Evolutionary conservation across 2,329 filamentous ascomycete species (phyloP), one percentile per base, ranked within the genome.

Genomic region (Diaporthe citri): DNA sequence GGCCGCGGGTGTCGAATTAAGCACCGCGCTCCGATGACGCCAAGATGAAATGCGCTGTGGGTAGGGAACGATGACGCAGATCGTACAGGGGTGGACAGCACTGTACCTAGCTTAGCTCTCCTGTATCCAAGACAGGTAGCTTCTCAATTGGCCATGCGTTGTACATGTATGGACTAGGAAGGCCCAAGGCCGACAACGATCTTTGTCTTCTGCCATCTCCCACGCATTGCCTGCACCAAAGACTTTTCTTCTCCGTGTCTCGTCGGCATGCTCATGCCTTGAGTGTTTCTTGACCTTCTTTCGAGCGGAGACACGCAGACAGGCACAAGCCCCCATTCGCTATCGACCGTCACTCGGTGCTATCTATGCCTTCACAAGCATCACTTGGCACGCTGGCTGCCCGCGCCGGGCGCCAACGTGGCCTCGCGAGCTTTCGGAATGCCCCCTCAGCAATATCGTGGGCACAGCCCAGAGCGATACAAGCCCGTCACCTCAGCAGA

Each of bases 351-450:
- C 55, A 72, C 67, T 12, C 56, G 34, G 72, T 52, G 25, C 4
- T 46, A 20, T 64, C 41, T 17, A 77, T 77, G 76, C 74, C 76
- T 25, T 76, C 76, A 57, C 74, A 75, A 70, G 74, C 66, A 25
- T 74, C 71, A 34, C 55, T 77, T 12, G 25, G 70, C 52, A 55
- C 67, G 36, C 31, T 75, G 52, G 74, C 67, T 22, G 74, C 66
- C 67, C 74, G 76, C 67, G 66, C 71, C 36, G 71, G 76, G 52
- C 74, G 74, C 52, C 74, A 76, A 28, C 71, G 64, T 48, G 46
- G 64, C 46, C 60, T 72, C 28, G 59, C 34, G 25, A n/a, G 36
- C 31, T 28, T 56, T 57, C 76, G 59, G 20, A 73, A 57, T 25
- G 15, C 48, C 25, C 51, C 52, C 31, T 70, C 64, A 28, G 28